Evolutionary conservation across 352 stramenopile species (phyloP), one percentile per base, ranked within the genome.

Genomic region (Salisapilia sapeloensis): DNA sequence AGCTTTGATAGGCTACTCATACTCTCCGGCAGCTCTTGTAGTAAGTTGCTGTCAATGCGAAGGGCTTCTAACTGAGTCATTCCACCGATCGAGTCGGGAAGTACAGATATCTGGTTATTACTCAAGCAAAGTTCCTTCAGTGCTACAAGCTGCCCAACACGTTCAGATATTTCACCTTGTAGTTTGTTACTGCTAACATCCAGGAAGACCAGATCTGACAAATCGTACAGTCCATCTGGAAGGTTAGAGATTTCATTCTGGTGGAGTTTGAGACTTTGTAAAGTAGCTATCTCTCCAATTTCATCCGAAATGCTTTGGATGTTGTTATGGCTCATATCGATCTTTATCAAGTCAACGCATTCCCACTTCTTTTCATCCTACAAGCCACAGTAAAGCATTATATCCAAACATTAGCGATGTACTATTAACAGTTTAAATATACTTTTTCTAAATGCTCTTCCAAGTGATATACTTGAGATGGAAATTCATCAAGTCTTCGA

Each of bases 361-460:
- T 87, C 72, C 72, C 72, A 87, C 33, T 67, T 75, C 40, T 85
- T 83, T 39, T 87, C 72, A 15, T 87, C 72, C 60, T 76, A 28
- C n/a, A n/a, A n/a, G n/a, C 17, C n/a, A 11, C 18, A 0, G 13
- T 13, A 30, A 8, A 13, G 1, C n/a, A n/a, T n/a, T n/a, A n/a
- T n/a, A n/a, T 13, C 20, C 25, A 11, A 11, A 6, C 4, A 8
- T 10, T 6, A 17, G 26, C 24, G 4, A 17, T 11, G n/a, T n/a
- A n/a, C n/a, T n/a, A n/a, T n/a, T n/a, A n/a, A n/a, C n/a, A n/a
- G n/a, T 40, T 6, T 21, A 23, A 35, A 33, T 35, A 10, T 15
- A 54, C 63, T 50, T 80, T 78, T 22, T 87, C 69, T 49, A 87
- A 56, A 39, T 80, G 66, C 26, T 85, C 65, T 46, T 81, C 60